phyloP scores from a whole-genome alignment of 2,329 filamentous ascomycete genomes.

The Raffaelea arxii region DNA sequence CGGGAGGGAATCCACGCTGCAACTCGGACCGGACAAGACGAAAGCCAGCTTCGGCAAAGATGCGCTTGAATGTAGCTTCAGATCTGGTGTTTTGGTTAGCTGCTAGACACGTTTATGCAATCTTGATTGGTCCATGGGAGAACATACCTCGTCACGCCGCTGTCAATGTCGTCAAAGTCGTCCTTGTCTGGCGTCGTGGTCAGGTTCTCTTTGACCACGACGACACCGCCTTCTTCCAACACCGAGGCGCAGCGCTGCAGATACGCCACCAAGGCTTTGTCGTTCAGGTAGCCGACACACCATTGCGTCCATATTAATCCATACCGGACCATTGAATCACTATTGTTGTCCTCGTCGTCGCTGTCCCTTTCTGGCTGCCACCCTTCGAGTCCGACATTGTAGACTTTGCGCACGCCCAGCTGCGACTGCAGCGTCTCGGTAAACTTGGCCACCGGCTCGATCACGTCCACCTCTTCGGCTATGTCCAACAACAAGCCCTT shows the following conservation, averaged over 20 bases:
- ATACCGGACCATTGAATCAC: constrained; percentile 38
- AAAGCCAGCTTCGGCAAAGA: constrained; percentile 64
- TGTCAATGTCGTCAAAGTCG: constrained; percentile 66
- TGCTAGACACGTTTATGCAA: constrained; percentile 5
- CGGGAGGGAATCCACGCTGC: constrained; percentile 59
- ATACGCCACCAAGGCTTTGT: constrained; percentile 60
- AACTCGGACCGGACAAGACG: constrained; percentile 60
- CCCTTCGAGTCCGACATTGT: constrained; percentile 63
- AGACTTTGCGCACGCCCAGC: constrained; percentile 52
- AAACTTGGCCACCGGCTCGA: constrained; percentile 80
- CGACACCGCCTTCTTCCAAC: constrained; percentile 34
- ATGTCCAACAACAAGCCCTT: constrained; percentile 63
- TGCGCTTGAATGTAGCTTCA: constrained; percentile 57
- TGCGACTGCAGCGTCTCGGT: constrained; percentile 50
- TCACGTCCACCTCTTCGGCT: constrained; percentile 64
- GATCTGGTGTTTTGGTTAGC: constrained; percentile 33
- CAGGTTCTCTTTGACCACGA: constrained; percentile 77
- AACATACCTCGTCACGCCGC: constrained; percentile 58
- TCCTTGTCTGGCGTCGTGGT: constrained; percentile 47
- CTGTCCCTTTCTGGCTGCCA: constrained; percentile 43
- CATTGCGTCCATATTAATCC: constrained; percentile 86
- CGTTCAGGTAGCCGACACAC: constrained; percentile 77
- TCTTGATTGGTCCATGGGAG: not conserved
- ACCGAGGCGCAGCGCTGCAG: constrained; percentile 47
- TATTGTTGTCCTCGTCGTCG: not conserved